phyloP scores from a whole-genome alignment of 805 yeast genomes.

The Candida vaughaniae region DNA sequence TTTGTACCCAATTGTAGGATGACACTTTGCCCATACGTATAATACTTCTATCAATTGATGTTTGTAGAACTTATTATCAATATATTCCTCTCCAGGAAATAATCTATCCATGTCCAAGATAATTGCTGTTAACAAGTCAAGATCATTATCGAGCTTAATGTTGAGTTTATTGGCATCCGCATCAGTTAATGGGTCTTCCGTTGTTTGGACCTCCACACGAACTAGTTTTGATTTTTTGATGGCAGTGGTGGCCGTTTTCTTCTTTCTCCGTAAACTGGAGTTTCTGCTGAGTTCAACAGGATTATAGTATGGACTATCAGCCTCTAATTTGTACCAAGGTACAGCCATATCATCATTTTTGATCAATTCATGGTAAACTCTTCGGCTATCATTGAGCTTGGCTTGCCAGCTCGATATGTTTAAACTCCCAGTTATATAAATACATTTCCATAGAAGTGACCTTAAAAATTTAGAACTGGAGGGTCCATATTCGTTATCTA shows the following conservation, averaged over 20 bases:
- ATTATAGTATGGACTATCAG: conserved; percentile 27
- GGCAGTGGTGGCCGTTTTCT: not conserved
- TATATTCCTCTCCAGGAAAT: conserved; percentile 47
- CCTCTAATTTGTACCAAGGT: conserved; percentile 38
- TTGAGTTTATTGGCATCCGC: conserved; percentile 15
- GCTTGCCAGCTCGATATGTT: conserved; percentile 34
- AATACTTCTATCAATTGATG: conserved; percentile 41
- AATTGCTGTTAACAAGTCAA: conserved; percentile 41
- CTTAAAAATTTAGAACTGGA: conserved; percentile 23
- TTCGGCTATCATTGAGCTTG: conserved; percentile 27
- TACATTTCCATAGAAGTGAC: conserved; percentile 37
- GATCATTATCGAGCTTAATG: conserved; percentile 21
- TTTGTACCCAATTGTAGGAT: conserved; percentile 46
- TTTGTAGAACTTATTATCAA: conserved; percentile 22
- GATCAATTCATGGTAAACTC: conserved; percentile 33
- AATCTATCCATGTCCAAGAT: conserved; percentile 53
- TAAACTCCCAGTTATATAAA: conserved; percentile 35
- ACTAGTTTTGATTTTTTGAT: conserved; percentile 15
- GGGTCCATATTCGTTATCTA: conserved; percentile 28
- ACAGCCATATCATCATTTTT: conserved; percentile 28
- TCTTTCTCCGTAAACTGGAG: conserved; percentile 11
- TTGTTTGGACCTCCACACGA: conserved; percentile 17
- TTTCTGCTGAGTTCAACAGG: conserved; percentile 15
- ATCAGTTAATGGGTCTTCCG: conserved; percentile 11
- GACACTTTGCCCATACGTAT: conserved; percentile 50